Base-by-base conservation (phyloP, 306 rosid species). In the Boehmeria nivea region DNA sequence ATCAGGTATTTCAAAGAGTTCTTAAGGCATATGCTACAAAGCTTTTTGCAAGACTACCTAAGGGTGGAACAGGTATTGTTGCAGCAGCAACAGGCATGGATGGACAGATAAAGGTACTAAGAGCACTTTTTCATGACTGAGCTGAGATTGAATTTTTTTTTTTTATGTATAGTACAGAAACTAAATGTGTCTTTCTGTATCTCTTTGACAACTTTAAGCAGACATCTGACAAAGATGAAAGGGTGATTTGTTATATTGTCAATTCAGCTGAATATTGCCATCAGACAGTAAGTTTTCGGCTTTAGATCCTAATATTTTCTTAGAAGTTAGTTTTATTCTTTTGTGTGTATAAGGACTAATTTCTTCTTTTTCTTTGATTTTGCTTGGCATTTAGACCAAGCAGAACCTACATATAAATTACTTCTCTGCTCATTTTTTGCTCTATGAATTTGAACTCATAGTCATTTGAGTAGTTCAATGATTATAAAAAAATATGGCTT, bases 1-100 rank as follows among this genome's bases (percentile, higher is more conserved):
- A 25, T 59, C 71, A 91, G 99, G 99, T 91, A 40, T 91, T 91
- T 82, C 94, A 88, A 74, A 78, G 93, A 83, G 63, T 87, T 74
- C 94, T 91, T 51, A 91, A 84, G 78, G 99, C 86, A 44, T 91
- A 91, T 77, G 99, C 99, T 28, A 76, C 83, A 51, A 91, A 78
- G 71, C 89, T 91, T 61, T 83, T 84, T 78, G 76, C 70, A 61
- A 91, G 95, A 81, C 78, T 91, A 51, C 99, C 99, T 24, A 91
- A 77, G 88, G 99, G 99, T 58, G 99, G 99, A 45, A 78, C 83
- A 5, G 99, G 99, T 66, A 78, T 91, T 69, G 99, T 91, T 87
- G 99, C 99, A 14, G 96, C 99, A 28, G 96, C 99, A 16, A 91
- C 99, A 45, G 99, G 99, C 68, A 84, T 87, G 99, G 99, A 91